A percentile compares a stretch with the other conserved stretches of the same genome.
These are phyloP conservation scores for Pyrenophora tritici-repentis DNA, from an alignment of 2,329 filamentous ascomycete species.

Conservation along the genomic window DNA sequence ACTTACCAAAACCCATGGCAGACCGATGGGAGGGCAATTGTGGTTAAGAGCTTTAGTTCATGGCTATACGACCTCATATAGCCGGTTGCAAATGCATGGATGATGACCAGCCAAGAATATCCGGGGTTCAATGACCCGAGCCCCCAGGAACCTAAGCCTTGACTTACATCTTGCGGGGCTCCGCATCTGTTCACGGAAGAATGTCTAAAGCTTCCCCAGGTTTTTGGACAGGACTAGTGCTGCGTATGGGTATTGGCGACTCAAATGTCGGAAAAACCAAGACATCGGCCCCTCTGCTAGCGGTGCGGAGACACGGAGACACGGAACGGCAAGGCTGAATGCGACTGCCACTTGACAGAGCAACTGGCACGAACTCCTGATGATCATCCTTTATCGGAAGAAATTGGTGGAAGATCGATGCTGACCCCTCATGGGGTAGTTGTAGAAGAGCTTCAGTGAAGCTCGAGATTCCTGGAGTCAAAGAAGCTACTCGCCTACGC, in stretches of 20 bases:
- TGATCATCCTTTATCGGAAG: background rate
- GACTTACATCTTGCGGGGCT: conserved; percentile 29
- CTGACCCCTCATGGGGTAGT: background rate
- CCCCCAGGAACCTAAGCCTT: conserved; percentile 23
- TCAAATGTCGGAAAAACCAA: conserved; percentile 24
- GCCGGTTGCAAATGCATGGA: conserved; percentile 14
- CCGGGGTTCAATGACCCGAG: conserved; percentile 33
- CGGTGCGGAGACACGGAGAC: background rate
- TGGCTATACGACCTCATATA: conserved; percentile 26
- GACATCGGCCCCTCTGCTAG: conserved; percentile 2
- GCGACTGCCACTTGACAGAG: background rate
- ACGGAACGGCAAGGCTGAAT: background rate
- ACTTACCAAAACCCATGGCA: conserved; percentile 25
- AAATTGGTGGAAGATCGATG: background rate
- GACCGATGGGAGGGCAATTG: conserved; percentile 1
- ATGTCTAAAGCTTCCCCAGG: conserved; percentile 31
- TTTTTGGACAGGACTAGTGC: conserved; percentile 17
- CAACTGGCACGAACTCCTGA: background rate
- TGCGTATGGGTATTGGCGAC: conserved; percentile 6
- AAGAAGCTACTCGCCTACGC: background rate
- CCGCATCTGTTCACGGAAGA: conserved; percentile 15
- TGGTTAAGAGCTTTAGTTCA: background rate
- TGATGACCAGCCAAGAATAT: conserved; percentile 30
- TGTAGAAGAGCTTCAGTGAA: background rate
- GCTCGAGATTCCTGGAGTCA: background rate